A percentile compares a stretch with the other conserved stretches of the same genome.
Evolutionary conservation across 2,329 filamentous ascomycete genomes (phyloP).

Genomic region (Didymella pomorum): DNA sequence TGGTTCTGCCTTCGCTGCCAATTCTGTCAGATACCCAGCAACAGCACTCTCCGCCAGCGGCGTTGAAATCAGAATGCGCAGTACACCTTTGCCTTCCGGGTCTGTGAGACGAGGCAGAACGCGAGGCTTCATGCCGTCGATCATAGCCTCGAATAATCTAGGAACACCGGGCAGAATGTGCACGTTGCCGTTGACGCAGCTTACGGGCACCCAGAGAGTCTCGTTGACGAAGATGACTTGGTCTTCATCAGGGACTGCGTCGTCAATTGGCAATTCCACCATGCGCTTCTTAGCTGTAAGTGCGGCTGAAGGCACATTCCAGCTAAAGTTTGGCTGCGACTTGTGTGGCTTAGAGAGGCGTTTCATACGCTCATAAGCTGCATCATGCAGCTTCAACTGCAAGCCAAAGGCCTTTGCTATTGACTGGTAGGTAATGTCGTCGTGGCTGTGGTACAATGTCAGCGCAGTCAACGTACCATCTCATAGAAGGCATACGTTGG

Average conservation of each 20-base stretch:
- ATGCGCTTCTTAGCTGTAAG: constrained; percentile 87
- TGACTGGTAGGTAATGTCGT: constrained; percentile 96
- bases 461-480: constrained; percentile 18
- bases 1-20: constrained; percentile 75
- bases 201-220: constrained; percentile 89
- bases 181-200: constrained; percentile 89
- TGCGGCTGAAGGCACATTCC: constrained; percentile 81
- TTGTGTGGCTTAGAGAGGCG: constrained; percentile 76
- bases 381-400: constrained; percentile 77
- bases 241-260: constrained; percentile 67
- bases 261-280: constrained; percentile 84
- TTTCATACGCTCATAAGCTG: constrained; percentile 84
- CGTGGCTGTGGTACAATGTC: constrained; percentile 68
- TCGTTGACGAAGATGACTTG: constrained; percentile 83
- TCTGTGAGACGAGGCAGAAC: constrained; percentile 77
- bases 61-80: constrained; percentile 83
- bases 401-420: constrained; percentile 90
- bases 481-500: constrained; percentile 74
- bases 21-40: constrained; percentile 80
- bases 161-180: constrained; percentile 94
- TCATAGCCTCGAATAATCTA: constrained; percentile 78
- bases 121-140: constrained; percentile 77
- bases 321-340: constrained; percentile 78
- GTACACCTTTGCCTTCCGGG: constrained; percentile 81
- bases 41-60: constrained; percentile 86